Evolutionary conservation across 768 basidiomycete species (phyloP).

Genomic region (Termitomyces sp.): DNA sequence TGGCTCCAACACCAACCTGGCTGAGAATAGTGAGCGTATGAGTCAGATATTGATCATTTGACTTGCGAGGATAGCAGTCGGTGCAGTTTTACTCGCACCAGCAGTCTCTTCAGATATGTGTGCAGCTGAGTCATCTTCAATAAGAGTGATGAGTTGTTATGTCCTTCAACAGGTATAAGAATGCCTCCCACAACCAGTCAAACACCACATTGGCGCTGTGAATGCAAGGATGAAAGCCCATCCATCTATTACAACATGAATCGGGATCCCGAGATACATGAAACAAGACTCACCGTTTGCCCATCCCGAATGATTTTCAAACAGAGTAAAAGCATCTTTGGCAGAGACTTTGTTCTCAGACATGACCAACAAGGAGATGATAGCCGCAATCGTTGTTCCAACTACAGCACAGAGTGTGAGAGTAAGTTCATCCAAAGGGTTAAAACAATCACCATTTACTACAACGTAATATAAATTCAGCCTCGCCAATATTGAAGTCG

Average conservation of each 20-base stretch:
- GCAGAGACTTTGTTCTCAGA: not conserved
- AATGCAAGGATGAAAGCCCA: conserved; percentile 74
- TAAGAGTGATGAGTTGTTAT: not conserved
- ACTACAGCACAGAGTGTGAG: not conserved
- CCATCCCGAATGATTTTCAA: conserved; percentile 1
- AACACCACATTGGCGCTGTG: conserved; percentile 74
- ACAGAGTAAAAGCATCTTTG: not conserved
- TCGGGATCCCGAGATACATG: not conserved
- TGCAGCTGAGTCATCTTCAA: conserved; percentile 66
- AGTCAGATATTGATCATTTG: not conserved
- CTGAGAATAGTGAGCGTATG: not conserved
- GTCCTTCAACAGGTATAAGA: not conserved
- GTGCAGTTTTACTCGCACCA: conserved; percentile 57
- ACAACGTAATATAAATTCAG: conserved; percentile 67
- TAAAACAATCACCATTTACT: conserved; percentile 44
- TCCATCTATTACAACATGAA: conserved; percentile 35
- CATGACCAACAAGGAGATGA: not conserved
- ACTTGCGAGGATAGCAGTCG: conserved; percentile 48
- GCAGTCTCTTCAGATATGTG: conserved; percentile 71
- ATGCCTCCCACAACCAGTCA: conserved; percentile 58
- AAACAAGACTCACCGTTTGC: not conserved
- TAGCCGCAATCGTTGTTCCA: not conserved
- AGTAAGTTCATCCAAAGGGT: not conserved
- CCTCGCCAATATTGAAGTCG: conserved; percentile 56
- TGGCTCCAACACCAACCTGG: not conserved